Evolutionary conservation across 495 filamentous ascomycete genomes (phyloP), one percentile per base, ranked within the genome.

Genomic region (Aspergillus leporis): DNA sequence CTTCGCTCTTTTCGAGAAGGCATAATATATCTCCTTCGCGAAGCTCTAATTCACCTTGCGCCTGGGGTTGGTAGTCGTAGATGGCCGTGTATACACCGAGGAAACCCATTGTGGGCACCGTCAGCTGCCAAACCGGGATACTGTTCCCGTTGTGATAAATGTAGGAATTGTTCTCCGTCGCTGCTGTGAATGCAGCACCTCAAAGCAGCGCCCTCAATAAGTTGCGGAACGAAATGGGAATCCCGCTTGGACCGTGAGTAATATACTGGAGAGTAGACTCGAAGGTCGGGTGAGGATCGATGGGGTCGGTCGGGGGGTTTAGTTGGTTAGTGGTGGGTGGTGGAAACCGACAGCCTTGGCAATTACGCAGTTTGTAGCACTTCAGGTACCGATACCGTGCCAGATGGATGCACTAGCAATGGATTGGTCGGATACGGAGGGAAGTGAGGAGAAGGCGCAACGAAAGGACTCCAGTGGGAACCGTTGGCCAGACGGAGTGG

Each of bases 51-150:
- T 99, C 95, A 51, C 89, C 87, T 60, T 92, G 89, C 62, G 83
- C 87, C 74, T 97, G 92, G 58, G 94, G 92, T 58, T 82, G 80
- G 78, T 98, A 99, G 79, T 96, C 91, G 82, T 95, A 98, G 67
- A 96, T 66, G 67, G 92, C 93, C 71, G 85, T 89, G 80, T 92
- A 97, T 53, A 99, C 84, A 55, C 92, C 93, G 67, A 97, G 71
- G 80, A 98, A 99, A 53, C 80, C 85, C 86, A 89, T 89, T 34
- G 49, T 74, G 60, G 63, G 58, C 50, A 51, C 46, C 54, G 60
- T 60, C 55, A 46, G 52, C 36, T 49, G 46, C 46, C 34, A 48
- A 55, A 58, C 34, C 54, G 61, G 40, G 49, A 34, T 23, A 54
- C 36, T 19, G 52, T 55, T 45, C 47, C 53, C 53, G 53, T 36